Percentiles rank a stretch among this genome's conserved stretches.
These are phyloP conservation scores for Asterionellopsis glacialis DNA, from an alignment of 108 stramenopile species.

Conservation along the genomic window DNA sequence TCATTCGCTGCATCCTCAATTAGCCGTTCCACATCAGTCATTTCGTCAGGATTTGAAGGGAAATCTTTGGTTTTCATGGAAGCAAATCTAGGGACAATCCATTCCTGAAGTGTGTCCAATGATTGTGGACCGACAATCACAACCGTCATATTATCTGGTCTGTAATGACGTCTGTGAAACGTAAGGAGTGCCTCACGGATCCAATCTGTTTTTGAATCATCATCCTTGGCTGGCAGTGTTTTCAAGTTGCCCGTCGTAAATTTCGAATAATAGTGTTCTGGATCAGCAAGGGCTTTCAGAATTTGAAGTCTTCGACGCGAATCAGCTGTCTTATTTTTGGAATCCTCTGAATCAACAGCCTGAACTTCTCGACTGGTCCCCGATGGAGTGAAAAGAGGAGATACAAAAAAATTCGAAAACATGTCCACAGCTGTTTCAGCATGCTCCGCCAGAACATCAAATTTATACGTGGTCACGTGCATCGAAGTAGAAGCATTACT, in stretches of 20 bases:
- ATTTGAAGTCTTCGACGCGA: slow-evolving; percentile 73
- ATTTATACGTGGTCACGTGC: slow-evolving; percentile 84
- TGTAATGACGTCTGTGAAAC: slow-evolving; percentile 80
- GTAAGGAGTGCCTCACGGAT: slow-evolving; percentile 67
- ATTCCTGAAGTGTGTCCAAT: slow-evolving; percentile 71
- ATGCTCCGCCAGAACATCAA: slow-evolving; percentile 70
- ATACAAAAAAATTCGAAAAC: slow-evolving; percentile 77
- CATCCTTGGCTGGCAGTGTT: slow-evolving; percentile 55
- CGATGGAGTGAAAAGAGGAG: slow-evolving; percentile 70
- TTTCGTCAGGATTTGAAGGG: slow-evolving; percentile 6
- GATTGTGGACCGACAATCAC: slow-evolving; percentile 76
- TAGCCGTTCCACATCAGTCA: slow-evolving; percentile 33
- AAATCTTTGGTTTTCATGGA: slow-evolving; percentile 24
- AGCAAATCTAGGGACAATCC: slow-evolving; percentile 60
- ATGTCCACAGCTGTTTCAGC: slow-evolving; percentile 75
- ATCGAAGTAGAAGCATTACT: slow-evolving; percentile 81
- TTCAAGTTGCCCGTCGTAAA: slow-evolving; percentile 77
- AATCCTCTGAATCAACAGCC: slow-evolving; percentile 86
- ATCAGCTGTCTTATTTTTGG: slow-evolving; percentile 81
- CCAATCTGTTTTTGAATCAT: slow-evolving; percentile 35
- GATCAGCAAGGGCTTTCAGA: slow-evolving; percentile 64
- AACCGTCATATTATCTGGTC: slow-evolving; percentile 71
- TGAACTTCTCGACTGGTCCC: slow-evolving; percentile 78
- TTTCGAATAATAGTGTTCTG: slow-evolving; percentile 71
- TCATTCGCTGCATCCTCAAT: slow-evolving; percentile 61